Base-by-base conservation (phyloP, 768 basidiomycete species). In the Rhizopogon vesiculosus region DNA sequence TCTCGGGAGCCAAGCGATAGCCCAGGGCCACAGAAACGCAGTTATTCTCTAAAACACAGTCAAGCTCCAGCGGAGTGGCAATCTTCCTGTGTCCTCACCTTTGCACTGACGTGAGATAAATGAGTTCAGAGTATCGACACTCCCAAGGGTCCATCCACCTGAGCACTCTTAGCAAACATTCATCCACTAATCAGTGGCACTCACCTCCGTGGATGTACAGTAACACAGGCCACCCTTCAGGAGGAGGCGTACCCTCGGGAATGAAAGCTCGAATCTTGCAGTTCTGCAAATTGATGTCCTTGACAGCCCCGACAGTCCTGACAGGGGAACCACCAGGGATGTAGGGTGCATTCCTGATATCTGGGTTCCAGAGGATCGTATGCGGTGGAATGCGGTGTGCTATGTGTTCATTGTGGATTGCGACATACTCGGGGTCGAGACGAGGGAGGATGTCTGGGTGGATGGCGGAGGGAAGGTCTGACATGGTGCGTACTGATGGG, bases 131-230 rank as follows among this genome's bases (percentile, higher is more conserved):
- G 79, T 79, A 22, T 64, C 64, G 59, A 87, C 85, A 52, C 73
- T 79, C 0, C 88, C 88, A 2, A 88, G 74, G 0, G 86, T 87
- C 88, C 88, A 89, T 33, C 88, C 87, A 28, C 88, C 87, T 85
- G 58, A 6, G 12, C 10, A 12, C 25, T 48, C 29, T 57, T 53
- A 54, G 41, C 18, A n/a, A 31, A 31, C 12, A 16, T 42, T 16
- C 31, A 25, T 44, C 13, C 4, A n/a, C 33, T 13, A 12, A 19
- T 13, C 7, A 44, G 28, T 45, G 48, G 19, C 10, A 53, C 76
- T 33, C 51, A 81, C 87, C 87, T 56, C 88, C 88, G 58, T 89
- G 88, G 63, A 85, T 86, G 73, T 78, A 89, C 18, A 89, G 76
- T 53, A 89, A 79, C 1, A 84, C 78, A 0, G 86, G 86, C 86